Conservation (phyloP, 1,139 yeast genomes). For the Maudiozyma humilis region DNA sequence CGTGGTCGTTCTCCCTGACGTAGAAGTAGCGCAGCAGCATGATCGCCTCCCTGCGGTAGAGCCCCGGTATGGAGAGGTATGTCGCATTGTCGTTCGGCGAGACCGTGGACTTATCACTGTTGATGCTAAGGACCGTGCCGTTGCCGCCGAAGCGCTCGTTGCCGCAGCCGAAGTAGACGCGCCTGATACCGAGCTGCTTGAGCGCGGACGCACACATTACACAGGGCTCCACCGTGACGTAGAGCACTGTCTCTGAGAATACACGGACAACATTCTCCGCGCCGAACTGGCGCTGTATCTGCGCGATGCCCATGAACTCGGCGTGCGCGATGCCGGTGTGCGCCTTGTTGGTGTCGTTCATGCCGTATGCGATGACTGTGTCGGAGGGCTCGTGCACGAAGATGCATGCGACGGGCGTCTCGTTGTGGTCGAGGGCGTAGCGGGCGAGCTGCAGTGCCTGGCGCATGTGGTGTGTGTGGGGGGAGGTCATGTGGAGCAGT, state of each 20-base stretch:
- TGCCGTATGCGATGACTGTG: constrained; percentile 63
- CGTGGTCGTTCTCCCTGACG: constrained; percentile 72
- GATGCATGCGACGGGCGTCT: constrained; percentile 70
- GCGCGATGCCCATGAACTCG: constrained; percentile 73
- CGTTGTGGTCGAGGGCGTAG: constrained; percentile 47
- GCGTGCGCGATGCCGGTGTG: constrained; percentile 86
- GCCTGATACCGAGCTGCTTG: constrained; percentile 64
- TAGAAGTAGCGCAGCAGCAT: constrained; percentile 74
- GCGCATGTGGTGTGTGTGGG: constrained; percentile 33
- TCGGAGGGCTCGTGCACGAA: constrained; percentile 40
- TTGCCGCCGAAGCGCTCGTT: constrained; percentile 96
- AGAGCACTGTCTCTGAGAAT: constrained; percentile 50
- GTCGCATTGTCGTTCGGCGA: constrained; percentile 17
- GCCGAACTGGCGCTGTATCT: constrained; percentile 34
- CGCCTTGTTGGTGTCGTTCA: constrained; percentile 83
- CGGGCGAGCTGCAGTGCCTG: constrained; percentile 47
- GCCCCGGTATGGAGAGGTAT: constrained; percentile 66
- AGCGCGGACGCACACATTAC: constrained; percentile 95
- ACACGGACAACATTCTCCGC: constrained; percentile 19
- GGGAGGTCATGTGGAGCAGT: background rate
- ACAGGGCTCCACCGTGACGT: constrained; percentile 97
- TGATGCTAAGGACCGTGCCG: constrained; percentile 70
- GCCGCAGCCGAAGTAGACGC: constrained; percentile 83
- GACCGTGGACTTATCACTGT: constrained; percentile 38
- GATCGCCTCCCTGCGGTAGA: constrained; percentile 73